phyloP scores from a whole-genome alignment of 345 rosid species.

The Citrus hindsii region DNA sequence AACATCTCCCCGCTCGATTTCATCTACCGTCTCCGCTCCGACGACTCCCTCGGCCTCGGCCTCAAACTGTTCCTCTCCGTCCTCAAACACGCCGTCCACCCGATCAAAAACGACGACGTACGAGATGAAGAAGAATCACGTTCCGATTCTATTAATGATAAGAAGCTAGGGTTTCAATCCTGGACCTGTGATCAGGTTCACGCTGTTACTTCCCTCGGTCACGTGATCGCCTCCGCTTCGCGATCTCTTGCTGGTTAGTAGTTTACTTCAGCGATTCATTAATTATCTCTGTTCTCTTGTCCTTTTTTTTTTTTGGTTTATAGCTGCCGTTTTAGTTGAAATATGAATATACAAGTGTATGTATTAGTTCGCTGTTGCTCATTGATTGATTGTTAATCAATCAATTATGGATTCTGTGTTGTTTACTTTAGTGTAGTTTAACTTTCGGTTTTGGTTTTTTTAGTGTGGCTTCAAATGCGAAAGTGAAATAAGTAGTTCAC shows the following conservation, averaged over 20 bases:
- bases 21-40: conserved; percentile 54
- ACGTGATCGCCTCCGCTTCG: conserved; percentile 48
- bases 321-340: background rate
- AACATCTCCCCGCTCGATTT: conserved; percentile 49
- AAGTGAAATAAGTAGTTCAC: background rate
- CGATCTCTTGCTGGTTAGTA: conserved; percentile 68
- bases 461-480: background rate
- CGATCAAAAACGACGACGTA: conserved; percentile 32
- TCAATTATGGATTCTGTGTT: background rate
- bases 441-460: background rate
- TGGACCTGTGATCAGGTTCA: conserved; percentile 78
- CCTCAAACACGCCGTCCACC: conserved; percentile 43
- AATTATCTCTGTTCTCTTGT: background rate
- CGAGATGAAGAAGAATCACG: background rate
- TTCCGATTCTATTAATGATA: background rate
- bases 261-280: background rate
- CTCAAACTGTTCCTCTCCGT: conserved; percentile 51
- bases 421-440: background rate
- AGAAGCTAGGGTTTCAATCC: conserved; percentile 40
- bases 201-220: conserved; percentile 47
- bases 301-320: background rate
- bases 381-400: background rate
- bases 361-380: background rate
- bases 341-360: background rate
- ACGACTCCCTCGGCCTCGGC: conserved; percentile 51